Evolutionary conservation across 495 filamentous ascomycete species (phyloP), one percentile per base, ranked within the genome.

Genomic region (Penicillium robsamsonii): DNA sequence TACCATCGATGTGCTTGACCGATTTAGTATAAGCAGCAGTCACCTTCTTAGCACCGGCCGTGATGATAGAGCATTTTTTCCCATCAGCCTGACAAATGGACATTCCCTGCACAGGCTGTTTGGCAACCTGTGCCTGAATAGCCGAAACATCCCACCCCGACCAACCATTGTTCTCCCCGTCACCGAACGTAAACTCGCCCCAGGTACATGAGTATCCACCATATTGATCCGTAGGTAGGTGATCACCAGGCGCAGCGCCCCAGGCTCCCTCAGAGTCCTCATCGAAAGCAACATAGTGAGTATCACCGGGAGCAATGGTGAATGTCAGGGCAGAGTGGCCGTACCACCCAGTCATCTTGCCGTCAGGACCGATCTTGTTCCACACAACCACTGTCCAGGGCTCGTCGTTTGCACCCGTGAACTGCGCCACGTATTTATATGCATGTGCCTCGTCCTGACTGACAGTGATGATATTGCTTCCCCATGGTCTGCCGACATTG

Each of bases 401-500:
- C 29, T 67, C 50, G 6, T 55, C 59, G 46, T 70, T 68, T 35
- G 64, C 57, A 40, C 78, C 77, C 30, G 47, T 62, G 63, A 82
- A 76, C 33, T 71, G 70, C 33, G 68, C 71, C 22, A 80, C 78
- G 68, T 80, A 83, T 25, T 79, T 71, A 64, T 79, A 75, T 1
- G 55, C 47, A 15, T 69, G 57, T 4, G 74, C 73, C 12, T 69
- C 56, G n/a, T 54, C 51, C 0, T 70, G 64, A 35, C 56, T 59
- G 30, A 82, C 70, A 37, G 65, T 58, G 52, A 79, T 76, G 42
- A 84, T 78, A 61, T 84, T 84, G 69, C 75, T 75, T 4, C 80
- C 80, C 67, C 79, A 80, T 8, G 81, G 79, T n/a, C 41, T 61
- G 20, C 81, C 81, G 35, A 76, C 64, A 46, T 84, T 83, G 29